Evolutionary conservation across 306 rosid species (phyloP).

Genomic region (barrel medic (Medicago truncatula)): DNA sequence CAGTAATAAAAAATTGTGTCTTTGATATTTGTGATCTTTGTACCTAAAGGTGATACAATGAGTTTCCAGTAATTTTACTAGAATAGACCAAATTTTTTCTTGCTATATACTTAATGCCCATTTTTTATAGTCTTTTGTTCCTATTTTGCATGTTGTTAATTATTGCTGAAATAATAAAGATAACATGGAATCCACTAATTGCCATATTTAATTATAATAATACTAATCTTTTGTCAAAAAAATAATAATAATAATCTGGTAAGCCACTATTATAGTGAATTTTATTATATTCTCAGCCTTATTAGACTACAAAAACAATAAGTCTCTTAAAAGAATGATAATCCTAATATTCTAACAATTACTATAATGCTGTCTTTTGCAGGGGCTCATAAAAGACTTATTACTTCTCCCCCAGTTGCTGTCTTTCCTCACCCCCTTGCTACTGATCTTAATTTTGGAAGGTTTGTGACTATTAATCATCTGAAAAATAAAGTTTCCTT

Average conservation of each 20-base stretch:
- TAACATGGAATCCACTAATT: neutral
- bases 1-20: neutral
- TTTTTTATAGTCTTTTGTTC: neutral
- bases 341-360: conserved; percentile 32
- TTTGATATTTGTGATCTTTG: conserved; percentile 8
- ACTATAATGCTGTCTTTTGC: conserved; percentile 41
- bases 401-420: conserved; percentile 94
- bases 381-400: conserved; percentile 95
- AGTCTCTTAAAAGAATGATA: conserved; percentile 15
- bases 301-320: conserved; percentile 20
- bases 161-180: conserved; percentile 28
- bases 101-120: neutral
- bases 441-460: conserved; percentile 90
- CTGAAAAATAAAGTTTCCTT: conserved; percentile 23
- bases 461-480: conserved; percentile 56
- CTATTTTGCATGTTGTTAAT: conserved; percentile 14
- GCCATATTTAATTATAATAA: neutral
- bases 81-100: neutral
- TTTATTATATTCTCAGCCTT: conserved; percentile 23
- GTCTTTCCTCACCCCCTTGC: conserved; percentile 98
- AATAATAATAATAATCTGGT: conserved; percentile 27
- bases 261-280: neutral
- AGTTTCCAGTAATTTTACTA: conserved; percentile 22
- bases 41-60: neutral
- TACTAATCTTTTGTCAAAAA: too few relatives aligned